These are phyloP conservation scores for Lagenidium giganteum DNA, from an alignment of 352 stramenopile genomes.

Conservation along the genomic window DNA sequence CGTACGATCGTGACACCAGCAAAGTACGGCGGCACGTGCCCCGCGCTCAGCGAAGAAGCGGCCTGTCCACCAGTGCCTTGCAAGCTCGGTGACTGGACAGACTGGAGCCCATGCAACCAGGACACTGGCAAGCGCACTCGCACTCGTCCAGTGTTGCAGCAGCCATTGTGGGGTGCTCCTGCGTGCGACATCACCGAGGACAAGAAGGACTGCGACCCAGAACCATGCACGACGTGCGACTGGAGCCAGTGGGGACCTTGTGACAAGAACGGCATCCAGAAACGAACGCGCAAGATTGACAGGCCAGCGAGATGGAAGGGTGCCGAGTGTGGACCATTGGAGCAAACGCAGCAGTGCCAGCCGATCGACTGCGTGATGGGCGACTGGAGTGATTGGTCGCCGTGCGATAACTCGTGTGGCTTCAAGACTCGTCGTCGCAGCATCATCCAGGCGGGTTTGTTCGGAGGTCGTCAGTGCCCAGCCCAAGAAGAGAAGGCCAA, in stretches of 20 bases:
- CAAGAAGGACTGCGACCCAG: conserved; percentile 38
- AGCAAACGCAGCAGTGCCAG: conserved; percentile 39
- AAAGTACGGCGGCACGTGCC: conserved; percentile 34
- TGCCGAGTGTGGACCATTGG: conserved; percentile 21
- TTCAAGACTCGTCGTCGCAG: conserved; percentile 25
- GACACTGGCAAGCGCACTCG: conserved; percentile 18
- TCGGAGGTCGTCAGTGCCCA: conserved; percentile 26
- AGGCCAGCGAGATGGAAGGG: conserved; percentile 21
- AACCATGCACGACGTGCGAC: conserved; percentile 35
- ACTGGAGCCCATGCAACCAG: not conserved
- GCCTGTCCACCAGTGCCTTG: conserved; percentile 11
- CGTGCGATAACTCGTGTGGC: conserved; percentile 32
- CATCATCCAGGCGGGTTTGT: conserved; percentile 23
- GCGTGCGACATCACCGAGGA: conserved; percentile 23
- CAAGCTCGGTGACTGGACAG: not conserved
- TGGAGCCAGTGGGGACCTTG: conserved; percentile 12
- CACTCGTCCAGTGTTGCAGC: conserved; percentile 34
- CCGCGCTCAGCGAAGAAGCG: too few species aligned
- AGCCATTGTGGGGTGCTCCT: conserved; percentile 30
- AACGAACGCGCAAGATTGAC: conserved; percentile 21
- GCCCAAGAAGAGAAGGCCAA: conserved; percentile 27
- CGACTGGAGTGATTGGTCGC: conserved; percentile 42
- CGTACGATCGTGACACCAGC: conserved; percentile 23
- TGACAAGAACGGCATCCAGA: conserved; percentile 18
- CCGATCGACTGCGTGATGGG: conserved; percentile 31